A percentile compares a stretch with the other conserved stretches of the same genome.
Conservation (phyloP, 345 rosid species). For the Pugionium dolabratum region DNA sequence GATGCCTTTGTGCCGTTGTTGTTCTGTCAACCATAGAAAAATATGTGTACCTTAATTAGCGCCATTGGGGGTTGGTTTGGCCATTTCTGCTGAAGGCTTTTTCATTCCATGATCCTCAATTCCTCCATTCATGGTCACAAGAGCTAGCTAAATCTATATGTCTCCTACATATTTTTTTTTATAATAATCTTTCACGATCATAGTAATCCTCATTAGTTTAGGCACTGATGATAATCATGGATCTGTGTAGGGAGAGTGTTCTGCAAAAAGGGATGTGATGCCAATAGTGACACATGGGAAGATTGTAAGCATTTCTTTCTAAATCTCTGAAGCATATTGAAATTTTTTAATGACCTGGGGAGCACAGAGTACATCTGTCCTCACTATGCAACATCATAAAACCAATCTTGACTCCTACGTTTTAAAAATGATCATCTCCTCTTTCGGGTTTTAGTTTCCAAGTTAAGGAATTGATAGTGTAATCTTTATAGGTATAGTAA, state of each 20-base stretch:
- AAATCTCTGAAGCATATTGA: neutral
- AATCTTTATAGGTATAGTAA: slow-evolving; percentile 61
- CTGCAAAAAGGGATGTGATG: slow-evolving; percentile 90
- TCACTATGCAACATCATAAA: neutral
- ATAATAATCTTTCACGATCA: slow-evolving; percentile 7
- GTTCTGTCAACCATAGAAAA: neutral
- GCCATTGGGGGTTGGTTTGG: neutral
- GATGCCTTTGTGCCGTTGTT: slow-evolving; percentile 2
- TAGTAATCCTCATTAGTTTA: slow-evolving; percentile 7
- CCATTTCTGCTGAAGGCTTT: neutral
- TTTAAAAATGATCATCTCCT: slow-evolving; percentile 22
- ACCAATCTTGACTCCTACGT: slow-evolving; percentile 18
- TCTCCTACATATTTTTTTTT: neutral
- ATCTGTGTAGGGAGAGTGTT: slow-evolving; percentile 89
- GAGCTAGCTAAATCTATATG: neutral
- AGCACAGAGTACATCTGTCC: neutral
- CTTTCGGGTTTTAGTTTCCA: slow-evolving; percentile 11
- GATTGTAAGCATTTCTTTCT: slow-evolving; percentile 67
- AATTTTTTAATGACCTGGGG: neutral
- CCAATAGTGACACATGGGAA: slow-evolving; percentile 89
- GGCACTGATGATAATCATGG: slow-evolving; percentile 6
- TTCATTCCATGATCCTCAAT: neutral
- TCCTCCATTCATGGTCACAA: neutral
- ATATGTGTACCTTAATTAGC: slow-evolving; percentile 3
- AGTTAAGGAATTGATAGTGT: slow-evolving; percentile 27